phyloP scores from a whole-genome alignment of 768 basidiomycete genomes.

The Leccinellum albellum region DNA sequence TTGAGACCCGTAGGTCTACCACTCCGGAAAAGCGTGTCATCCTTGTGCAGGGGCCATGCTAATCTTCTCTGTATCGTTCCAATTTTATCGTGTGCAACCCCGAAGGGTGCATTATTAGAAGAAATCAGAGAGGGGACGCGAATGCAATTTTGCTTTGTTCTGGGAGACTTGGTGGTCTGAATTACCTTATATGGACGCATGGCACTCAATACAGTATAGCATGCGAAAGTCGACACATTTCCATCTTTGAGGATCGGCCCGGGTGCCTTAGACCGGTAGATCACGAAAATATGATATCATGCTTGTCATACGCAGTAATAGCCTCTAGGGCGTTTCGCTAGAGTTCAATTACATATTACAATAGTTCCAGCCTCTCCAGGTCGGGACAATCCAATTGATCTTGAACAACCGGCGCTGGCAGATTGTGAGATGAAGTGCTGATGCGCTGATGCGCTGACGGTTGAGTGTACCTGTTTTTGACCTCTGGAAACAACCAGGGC shows the following conservation, averaged over 20 bases:
- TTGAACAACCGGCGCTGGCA: neutral
- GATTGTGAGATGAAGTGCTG: neutral
- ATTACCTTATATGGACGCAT: conserved; percentile 8
- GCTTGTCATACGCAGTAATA: no score
- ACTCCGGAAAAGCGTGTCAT: conserved; percentile 99
- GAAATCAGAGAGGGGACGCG: neutral
- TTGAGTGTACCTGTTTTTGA: no score
- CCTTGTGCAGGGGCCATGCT: conserved; percentile 99
- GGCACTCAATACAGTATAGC: neutral
- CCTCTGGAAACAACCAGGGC: no score
- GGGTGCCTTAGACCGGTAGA: no score
- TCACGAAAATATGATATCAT: no score
- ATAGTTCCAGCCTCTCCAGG: no score
- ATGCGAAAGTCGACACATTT: no score
- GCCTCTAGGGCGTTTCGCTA: no score
- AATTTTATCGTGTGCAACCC: conserved; percentile 97
- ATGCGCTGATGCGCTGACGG: no score
- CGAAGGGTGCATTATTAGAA: conserved; percentile 61
- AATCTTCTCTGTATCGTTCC: conserved; percentile 99
- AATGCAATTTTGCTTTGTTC: conserved; percentile 20
- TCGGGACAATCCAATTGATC: neutral
- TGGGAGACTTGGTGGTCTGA: conserved; percentile 1
- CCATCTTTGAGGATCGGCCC: no score
- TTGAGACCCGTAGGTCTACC: conserved; percentile 55
- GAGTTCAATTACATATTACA: no score